phyloP scores from a whole-genome alignment of 441 rosid genomes.

The Populus hybrid region DNA sequence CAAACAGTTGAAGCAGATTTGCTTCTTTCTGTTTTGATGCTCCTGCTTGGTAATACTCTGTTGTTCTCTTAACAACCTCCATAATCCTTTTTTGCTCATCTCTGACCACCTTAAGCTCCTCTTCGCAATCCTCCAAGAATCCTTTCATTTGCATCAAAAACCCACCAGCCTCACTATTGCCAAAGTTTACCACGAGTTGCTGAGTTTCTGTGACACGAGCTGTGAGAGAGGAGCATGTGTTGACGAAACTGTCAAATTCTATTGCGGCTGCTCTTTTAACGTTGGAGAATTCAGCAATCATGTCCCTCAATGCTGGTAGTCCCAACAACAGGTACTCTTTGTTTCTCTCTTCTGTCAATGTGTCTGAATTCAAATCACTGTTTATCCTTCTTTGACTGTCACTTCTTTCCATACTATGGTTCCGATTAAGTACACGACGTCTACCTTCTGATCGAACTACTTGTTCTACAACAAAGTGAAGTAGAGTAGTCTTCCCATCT shows the following conservation, averaged over 20 bases:
- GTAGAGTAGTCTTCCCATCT: constrained; percentile 59
- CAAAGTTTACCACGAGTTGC: constrained; percentile 24
- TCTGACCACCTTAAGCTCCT: constrained; percentile 34
- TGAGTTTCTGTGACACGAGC: constrained; percentile 32
- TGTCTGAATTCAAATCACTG: background rate
- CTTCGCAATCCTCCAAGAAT: constrained; percentile 42
- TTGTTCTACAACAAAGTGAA: constrained; percentile 64
- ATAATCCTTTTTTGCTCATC: constrained; percentile 37
- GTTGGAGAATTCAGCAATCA: constrained; percentile 39
- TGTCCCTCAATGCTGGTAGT: constrained; percentile 37
- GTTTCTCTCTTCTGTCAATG: constrained; percentile 23
- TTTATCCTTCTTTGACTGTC: background rate
- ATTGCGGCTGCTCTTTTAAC: constrained; percentile 52
- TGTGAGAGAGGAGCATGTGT: constrained; percentile 31
- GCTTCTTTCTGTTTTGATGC: constrained; percentile 30
- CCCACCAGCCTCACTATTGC: constrained; percentile 20
- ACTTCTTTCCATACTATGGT: constrained; percentile 21
- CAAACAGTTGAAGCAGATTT: constrained; percentile 46
- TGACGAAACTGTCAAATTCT: constrained; percentile 35
- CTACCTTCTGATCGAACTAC: constrained; percentile 55
- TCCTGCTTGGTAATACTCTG: constrained; percentile 59
- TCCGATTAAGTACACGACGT: constrained; percentile 22
- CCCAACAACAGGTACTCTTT: constrained; percentile 40
- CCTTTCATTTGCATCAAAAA: constrained; percentile 46
- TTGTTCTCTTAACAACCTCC: constrained; percentile 53